Base-by-base conservation (phyloP, 2,329 filamentous ascomycete genomes). In the Paraphoma sp. region DNA sequence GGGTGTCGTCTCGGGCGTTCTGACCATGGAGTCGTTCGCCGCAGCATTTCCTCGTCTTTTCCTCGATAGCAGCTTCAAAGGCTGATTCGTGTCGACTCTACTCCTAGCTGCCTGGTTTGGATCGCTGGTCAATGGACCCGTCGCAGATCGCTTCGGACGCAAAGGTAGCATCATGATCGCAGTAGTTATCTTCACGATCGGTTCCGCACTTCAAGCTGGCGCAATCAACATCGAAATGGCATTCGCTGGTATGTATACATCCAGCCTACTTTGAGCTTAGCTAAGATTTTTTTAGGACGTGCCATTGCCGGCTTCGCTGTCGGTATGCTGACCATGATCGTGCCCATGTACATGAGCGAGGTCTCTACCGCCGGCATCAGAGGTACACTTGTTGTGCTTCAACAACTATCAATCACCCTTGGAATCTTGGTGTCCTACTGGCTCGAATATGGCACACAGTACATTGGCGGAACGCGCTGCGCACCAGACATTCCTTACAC, bases 401-500 rank as follows among this genome's bases (percentile, higher is more conserved):
- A 67, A 29, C 61, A 66, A 9, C 61, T 66, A 10, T 63, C 57
- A 3, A 67, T 66, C 45, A 67, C 63, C 0, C 61, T 66, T 4
- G 63, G 64, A 40, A 64, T 66, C 14, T 56, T 66, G 3, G 52
- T 67, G 30, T 62, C 58, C 6, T 66, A 64, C 44, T 66, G 61
- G 64, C 59, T 67, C 10, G 63, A 66, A 11, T 67, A 58, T 2
- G 63, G 63, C 3, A 66, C 63, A 14, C 63, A 64, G 47, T 67
- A 67, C 18, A 67, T 67, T 7, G 59, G 63, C 7, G 63, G 64
- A 3, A 53, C 55, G 18, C 63, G 80, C 4, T 84, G 84, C 73
- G 80, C 80, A 4, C 81, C 82, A 1, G 71, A 78, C 18, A 77
- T 82, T 5, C 76, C 80, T 0, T 83, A 83, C 59, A 78, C 78